Evolutionary conservation across 495 filamentous ascomycete genomes (phyloP).

Genomic region (Sabuloglossum arenarium): DNA sequence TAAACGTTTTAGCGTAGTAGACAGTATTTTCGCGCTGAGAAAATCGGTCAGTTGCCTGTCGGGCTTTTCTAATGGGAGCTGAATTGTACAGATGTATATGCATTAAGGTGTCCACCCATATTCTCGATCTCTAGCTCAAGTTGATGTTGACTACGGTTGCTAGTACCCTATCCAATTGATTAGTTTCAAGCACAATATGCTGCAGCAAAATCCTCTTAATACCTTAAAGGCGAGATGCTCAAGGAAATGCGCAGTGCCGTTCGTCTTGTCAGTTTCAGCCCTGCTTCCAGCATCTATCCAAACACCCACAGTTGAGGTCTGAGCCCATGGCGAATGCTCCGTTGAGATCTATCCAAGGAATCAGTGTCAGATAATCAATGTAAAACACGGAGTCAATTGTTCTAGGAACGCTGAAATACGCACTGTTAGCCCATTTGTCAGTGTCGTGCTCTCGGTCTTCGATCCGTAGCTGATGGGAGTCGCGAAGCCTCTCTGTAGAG

Average conservation of each 20-base stretch:
- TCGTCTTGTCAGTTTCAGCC: conserved; percentile 95
- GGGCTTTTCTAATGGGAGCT: conserved; percentile 1
- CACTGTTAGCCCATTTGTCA: conserved; percentile 95
- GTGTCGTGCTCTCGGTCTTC: conserved; percentile 83
- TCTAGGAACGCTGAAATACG: conserved; percentile 12
- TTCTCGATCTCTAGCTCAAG: conserved; percentile 99
- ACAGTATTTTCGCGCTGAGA: conserved; percentile 80
- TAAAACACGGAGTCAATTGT: conserved; percentile 10
- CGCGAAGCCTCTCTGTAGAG: conserved; percentile 64
- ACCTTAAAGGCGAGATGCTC: conserved; percentile 99
- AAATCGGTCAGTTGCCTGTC: background rate
- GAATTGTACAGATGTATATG: conserved; percentile 86
- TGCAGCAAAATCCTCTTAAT: conserved; percentile 7
- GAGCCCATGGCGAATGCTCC: conserved; percentile 93
- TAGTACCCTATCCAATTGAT: conserved; percentile 45
- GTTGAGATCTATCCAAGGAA: conserved; percentile 61
- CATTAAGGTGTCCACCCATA: conserved; percentile 98
- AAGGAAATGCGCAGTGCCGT: conserved; percentile 97
- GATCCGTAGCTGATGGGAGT: conserved; percentile 52
- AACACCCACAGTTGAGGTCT: conserved; percentile 94
- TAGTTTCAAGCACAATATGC: background rate
- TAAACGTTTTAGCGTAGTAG: conserved; percentile 99
- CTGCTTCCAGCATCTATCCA: conserved; percentile 99
- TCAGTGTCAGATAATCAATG: conserved; percentile 14
- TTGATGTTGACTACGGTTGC: conserved; percentile 82